Evolutionary conservation across 257 asterid genomes (phyloP).

Genomic region (Leonotis leonurus): DNA sequence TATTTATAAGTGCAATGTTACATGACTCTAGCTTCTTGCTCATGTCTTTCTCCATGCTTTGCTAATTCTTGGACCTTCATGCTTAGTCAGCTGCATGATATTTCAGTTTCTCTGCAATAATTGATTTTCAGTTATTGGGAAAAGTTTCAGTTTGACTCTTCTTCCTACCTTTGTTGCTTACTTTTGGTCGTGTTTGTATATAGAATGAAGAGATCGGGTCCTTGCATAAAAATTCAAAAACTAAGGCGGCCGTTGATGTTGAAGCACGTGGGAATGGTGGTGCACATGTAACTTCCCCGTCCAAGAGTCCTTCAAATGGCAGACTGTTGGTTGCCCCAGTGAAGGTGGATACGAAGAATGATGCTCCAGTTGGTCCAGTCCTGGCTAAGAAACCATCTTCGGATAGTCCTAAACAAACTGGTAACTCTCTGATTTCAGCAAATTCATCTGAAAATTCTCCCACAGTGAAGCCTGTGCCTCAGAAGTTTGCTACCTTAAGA

Average conservation of each 20-base stretch:
- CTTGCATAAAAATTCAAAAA: conserved; percentile 19
- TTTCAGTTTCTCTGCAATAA: too few relatives aligned
- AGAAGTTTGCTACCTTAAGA: conserved; percentile 27
- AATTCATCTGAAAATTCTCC: conserved; percentile 35
- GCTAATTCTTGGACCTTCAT: too few relatives aligned
- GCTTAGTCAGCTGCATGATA: too few relatives aligned
- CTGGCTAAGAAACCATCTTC: conserved; percentile 32
- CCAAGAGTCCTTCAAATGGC: conserved; percentile 47
- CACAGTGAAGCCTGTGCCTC: conserved; percentile 24
- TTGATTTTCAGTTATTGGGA: too few relatives aligned
- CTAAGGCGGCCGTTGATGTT: conserved; percentile 26
- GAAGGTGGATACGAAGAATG: conserved; percentile 35
- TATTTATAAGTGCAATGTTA: too few relatives aligned
- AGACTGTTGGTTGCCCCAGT: conserved; percentile 12
- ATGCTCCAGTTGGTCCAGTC: conserved; percentile 21
- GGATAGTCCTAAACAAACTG: conserved; percentile 36
- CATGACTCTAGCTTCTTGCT: too few relatives aligned
- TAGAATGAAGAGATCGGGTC: conserved; percentile 48
- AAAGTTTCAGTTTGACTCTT: too few relatives aligned
- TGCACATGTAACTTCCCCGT: conserved; percentile 27
- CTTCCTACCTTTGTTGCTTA: too few relatives aligned
- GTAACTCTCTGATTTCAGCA: conserved; percentile 20
- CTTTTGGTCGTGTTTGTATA: conserved; percentile 10
- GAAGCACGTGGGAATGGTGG: too few relatives aligned
- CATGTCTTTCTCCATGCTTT: too few relatives aligned